Base-by-base conservation (phyloP, 192 early-diverging fungal genomes). In the Coemansia umbellata region DNA sequence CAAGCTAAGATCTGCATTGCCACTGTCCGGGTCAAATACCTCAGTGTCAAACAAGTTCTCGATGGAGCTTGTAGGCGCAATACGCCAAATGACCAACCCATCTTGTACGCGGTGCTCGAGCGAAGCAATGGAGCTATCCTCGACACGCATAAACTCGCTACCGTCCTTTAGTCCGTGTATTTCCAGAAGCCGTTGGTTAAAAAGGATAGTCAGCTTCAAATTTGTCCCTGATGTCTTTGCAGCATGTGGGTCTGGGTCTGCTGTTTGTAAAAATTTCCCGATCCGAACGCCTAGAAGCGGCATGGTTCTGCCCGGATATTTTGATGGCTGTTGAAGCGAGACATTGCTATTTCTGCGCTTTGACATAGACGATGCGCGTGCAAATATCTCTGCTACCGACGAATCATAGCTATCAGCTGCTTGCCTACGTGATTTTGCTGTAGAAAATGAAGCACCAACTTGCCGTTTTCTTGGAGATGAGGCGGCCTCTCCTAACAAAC, bases 21-120 rank as follows among this genome's bases (percentile, higher is more conserved):
- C 17, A 35, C 66, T 64, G 35, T 22, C 14, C 13, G 73, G 73
- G 30, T 75, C 57, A 54, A 75, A 75, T 0, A 55, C 36, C 10
- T 9, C 17, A 14, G 47, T 17, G 0, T 49, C 53, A 42, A 75
- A 69, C 4, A 75, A n/a, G 5, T 32, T 53, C 54, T 75, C 73
- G 24, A 65, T 64, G 4, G 60, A 61, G 1, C 28, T 39, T 2
- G 50, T 54, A 13, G 73, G 73, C 11, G 22, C 30, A 0, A 75
- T 57, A 8, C 62, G 53, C 66, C 68, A 21, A 19, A 75, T 40
- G 2, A 37, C 50, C 36, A 61, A 22, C 15, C 18, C 54, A 17
- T 53, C 45, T 7, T 49, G 22, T 14, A 43, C 27, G 9, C 8
- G 18, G 32, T 54, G 35, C 8, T 69, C 57, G n/a, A 75, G 27